Conservation (phyloP, 2,329 filamentous ascomycete species). For the Mycocentrospora acerina region DNA sequence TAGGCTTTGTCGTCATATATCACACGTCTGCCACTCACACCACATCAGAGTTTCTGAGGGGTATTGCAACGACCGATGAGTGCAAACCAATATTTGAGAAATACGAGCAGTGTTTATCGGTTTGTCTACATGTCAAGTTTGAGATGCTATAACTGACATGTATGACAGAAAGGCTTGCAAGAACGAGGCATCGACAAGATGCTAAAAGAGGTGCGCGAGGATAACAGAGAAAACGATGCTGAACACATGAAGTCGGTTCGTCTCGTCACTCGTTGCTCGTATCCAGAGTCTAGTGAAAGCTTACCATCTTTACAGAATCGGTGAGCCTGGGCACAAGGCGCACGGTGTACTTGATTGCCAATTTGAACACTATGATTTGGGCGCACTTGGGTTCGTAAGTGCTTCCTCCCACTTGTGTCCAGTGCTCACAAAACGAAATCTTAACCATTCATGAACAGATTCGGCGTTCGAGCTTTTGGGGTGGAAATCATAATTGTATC, state of each 20-base stretch:
- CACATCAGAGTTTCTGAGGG: conserved; percentile 75
- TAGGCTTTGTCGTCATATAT: conserved; percentile 49
- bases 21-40: conserved; percentile 1
- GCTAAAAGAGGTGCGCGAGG: conserved; percentile 85
- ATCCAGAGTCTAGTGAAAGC: too few species aligned
- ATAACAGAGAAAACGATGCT: conserved; percentile 83
- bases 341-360: too few species aligned
- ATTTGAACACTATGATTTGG: too few species aligned
- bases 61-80: conserved; percentile 79
- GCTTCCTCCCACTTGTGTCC: too few species aligned
- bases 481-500: too few species aligned
- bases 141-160: conserved; percentile 6
- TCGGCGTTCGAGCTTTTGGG: too few species aligned
- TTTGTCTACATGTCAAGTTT: conserved; percentile 48
- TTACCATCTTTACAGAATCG: too few species aligned
- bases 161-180: conserved; percentile 73
- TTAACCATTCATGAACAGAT: too few species aligned
- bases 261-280: neutral
- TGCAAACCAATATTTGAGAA: conserved; percentile 84
- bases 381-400: too few species aligned
- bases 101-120: conserved; percentile 83
- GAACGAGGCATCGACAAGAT: conserved; percentile 90
- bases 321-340: too few species aligned
- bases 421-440: too few species aligned
- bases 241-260: conserved; percentile 57